phyloP scores from a whole-genome alignment of 345 rosid species.

The Camelina neglecta region DNA sequence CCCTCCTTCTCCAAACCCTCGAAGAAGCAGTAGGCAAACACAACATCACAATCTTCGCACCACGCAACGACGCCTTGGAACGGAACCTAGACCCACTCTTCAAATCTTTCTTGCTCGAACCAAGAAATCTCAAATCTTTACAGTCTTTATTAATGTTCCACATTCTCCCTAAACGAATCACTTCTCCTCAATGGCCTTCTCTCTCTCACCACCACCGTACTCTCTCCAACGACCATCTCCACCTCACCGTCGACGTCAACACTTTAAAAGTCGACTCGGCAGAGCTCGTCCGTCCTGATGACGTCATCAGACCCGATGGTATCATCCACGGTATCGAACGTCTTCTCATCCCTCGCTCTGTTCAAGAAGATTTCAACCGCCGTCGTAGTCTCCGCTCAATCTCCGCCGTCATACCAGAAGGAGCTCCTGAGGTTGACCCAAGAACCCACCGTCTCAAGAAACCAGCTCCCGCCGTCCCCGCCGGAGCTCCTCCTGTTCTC shows the following conservation, averaged over 20 bases:
- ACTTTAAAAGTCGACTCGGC: constrained; percentile 53
- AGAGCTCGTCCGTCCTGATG: constrained; percentile 48
- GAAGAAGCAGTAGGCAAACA: constrained; percentile 85
- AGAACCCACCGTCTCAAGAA: constrained; percentile 69
- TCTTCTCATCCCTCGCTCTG: constrained; percentile 69
- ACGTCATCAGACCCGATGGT: constrained; percentile 68
- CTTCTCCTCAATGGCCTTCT: constrained; percentile 60
- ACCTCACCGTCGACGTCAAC: constrained; percentile 51
- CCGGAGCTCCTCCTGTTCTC: constrained; percentile 78
- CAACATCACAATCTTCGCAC: constrained; percentile 95
- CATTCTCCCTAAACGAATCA: constrained; percentile 69
- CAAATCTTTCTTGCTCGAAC: constrained; percentile 90
- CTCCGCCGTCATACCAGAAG: constrained; percentile 71
- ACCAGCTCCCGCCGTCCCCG: constrained; percentile 57
- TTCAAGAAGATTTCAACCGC: constrained; percentile 72
- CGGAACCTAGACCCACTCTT: constrained; percentile 84
- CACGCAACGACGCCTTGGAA: constrained; percentile 82
- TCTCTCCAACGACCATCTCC: constrained; percentile 55
- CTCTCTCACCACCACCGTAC: constrained; percentile 48
- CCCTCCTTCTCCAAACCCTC: constrained; percentile 82
- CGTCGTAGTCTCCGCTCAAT: constrained; percentile 66
- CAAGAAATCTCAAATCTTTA: constrained; percentile 79
- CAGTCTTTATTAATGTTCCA: constrained; percentile 77
- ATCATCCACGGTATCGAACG: constrained; percentile 76
- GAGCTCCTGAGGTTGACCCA: constrained; percentile 78